A percentile compares a stretch with the other conserved stretches of the same genome.
phyloP scores from a whole-genome alignment of 139 green algal genomes.

The Mesotaenium endlicherianum region DNA sequence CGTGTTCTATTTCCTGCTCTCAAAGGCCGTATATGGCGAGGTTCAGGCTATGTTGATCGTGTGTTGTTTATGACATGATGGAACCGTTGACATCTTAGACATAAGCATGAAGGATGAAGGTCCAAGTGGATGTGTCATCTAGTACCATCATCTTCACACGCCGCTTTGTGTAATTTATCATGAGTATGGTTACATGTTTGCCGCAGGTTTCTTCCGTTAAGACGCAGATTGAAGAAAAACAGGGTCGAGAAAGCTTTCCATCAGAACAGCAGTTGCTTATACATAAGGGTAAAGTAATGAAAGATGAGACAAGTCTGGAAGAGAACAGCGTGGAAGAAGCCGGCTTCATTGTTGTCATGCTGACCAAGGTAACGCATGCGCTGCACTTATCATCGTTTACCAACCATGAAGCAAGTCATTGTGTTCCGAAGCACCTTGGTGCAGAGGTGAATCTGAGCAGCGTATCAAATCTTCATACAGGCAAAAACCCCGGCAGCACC shows the following conservation, averaged over 20 bases:
- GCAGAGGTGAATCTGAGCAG: neutral
- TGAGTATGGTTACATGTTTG: slow-evolving; percentile 18
- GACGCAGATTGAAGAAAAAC: slow-evolving; percentile 58
- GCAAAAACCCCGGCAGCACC: neutral
- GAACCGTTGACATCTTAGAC: neutral
- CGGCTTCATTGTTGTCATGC: slow-evolving; percentile 93
- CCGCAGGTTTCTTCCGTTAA: slow-evolving; percentile 71
- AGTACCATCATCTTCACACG: neutral
- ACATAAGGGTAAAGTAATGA: slow-evolving; percentile 85
- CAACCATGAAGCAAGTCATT: neutral
- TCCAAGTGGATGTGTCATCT: neutral
- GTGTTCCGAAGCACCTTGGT: neutral
- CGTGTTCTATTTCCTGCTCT: neutral
- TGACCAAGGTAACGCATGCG: slow-evolving; percentile 77
- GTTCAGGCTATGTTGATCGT: neutral
- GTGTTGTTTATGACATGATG: neutral
- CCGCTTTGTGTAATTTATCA: too few species aligned
- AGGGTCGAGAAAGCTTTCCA: slow-evolving; percentile 61
- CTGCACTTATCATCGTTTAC: neutral
- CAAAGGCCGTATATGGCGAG: neutral
- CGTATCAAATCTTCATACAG: neutral
- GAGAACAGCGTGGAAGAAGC: slow-evolving; percentile 74
- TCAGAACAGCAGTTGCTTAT: slow-evolving; percentile 67
- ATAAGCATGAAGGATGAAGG: neutral
- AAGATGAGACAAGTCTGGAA: slow-evolving; percentile 76